A percentile compares a stretch with the other conserved stretches of the same genome.
phyloP scores from a whole-genome alignment of 345 rosid genomes.

The Gossypium stocksii region DNA sequence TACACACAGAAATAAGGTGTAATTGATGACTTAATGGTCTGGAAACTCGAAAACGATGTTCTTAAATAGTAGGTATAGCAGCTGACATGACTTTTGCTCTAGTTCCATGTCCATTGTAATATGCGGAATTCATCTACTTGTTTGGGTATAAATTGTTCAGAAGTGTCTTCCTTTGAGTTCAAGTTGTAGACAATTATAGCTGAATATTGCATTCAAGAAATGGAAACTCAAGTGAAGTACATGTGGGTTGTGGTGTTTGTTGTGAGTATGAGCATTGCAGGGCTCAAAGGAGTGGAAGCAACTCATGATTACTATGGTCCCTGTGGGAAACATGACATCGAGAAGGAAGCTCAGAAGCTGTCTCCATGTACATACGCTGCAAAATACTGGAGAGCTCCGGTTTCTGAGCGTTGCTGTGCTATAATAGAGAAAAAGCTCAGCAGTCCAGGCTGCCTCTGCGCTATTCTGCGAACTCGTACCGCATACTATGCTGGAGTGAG shows the following conservation, averaged over 20 bases:
- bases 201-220: too few species aligned
- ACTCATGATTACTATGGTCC: constrained; percentile 45
- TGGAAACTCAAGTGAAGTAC: too few species aligned
- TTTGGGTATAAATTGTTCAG: background rate
- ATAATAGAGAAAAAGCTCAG: constrained; percentile 30
- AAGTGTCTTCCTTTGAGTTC: background rate
- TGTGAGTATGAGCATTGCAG: constrained; percentile 28
- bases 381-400: constrained; percentile 41
- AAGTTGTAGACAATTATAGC: constrained; percentile 4
- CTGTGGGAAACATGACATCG: constrained; percentile 49
- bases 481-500: constrained; percentile 62
- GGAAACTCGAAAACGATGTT: constrained; percentile 16
- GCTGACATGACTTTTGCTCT: constrained; percentile 24
- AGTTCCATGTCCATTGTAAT: too few species aligned
- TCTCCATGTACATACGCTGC: constrained; percentile 75
- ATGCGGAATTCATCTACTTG: background rate
- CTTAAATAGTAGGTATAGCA: constrained; percentile 35
- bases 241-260: too few species aligned
- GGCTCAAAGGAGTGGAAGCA: constrained; percentile 39
- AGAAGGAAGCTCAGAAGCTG: constrained; percentile 75
- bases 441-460: constrained; percentile 66
- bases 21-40: background rate
- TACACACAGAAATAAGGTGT: background rate
- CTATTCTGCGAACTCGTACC: constrained; percentile 66
- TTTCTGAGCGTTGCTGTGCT: constrained; percentile 57